phyloP scores from a whole-genome alignment of 805 yeast species.

The Tetrapisispora iriomotensis region DNA sequence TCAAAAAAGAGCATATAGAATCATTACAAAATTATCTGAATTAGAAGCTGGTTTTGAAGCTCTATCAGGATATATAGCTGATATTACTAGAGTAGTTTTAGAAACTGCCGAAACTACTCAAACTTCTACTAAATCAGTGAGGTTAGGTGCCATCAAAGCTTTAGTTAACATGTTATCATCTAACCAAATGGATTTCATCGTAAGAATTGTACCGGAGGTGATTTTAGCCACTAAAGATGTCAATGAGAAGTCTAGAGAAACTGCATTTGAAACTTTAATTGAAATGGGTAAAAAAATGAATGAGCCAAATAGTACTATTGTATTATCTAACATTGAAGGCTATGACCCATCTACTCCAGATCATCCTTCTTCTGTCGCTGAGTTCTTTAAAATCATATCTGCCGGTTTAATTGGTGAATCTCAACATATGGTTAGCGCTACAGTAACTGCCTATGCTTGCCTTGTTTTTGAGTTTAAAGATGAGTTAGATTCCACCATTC shows the following conservation, averaged over 20 bases:
- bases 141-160: conserved; percentile 58
- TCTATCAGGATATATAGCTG: conserved; percentile 40
- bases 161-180: conserved; percentile 55
- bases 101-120: conserved; percentile 49
- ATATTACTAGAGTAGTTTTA: conserved; percentile 51
- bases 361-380: conserved; percentile 57
- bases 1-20: conserved; percentile 85
- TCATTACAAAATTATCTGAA: conserved; percentile 61
- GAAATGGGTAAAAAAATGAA: conserved; percentile 74
- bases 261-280: conserved; percentile 65
- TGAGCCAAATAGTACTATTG: conserved; percentile 54
- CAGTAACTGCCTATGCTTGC: conserved; percentile 82
- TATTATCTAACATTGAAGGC: conserved; percentile 56
- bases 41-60: conserved; percentile 53
- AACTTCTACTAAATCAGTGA: conserved; percentile 69
- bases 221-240: conserved; percentile 85
- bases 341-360: conserved; percentile 54
- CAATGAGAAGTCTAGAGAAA: conserved; percentile 82
- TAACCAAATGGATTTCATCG: conserved; percentile 63
- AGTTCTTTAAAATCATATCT: conserved; percentile 83
- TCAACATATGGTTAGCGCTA: conserved; percentile 95
- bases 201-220: conserved; percentile 74
- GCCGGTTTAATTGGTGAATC: conserved; percentile 94
- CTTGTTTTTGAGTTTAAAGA: conserved; percentile 77
- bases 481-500: conserved; percentile 45